Base-by-base conservation (phyloP, 2,329 filamentous ascomycete species). In the Rhynchosporium graminicola region DNA sequence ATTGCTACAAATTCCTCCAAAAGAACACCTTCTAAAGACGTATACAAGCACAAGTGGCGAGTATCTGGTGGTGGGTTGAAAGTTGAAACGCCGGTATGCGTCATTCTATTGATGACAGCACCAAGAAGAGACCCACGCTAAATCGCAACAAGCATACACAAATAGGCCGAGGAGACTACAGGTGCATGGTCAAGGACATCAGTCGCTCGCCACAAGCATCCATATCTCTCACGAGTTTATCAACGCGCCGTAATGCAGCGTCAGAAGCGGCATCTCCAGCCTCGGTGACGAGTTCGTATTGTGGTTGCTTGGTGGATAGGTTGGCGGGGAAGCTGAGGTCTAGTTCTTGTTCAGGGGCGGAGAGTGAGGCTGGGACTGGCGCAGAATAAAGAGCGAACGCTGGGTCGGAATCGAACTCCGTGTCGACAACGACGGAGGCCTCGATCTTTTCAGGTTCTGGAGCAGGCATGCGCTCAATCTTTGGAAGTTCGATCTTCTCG, bases 271-370 rank as follows among this genome's bases (percentile, higher is more conserved):
- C 72, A 58, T 83, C 73, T 57, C 82, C 80, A 59, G 83, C 80
- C 63, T 83, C 78, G 60, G 89, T 82, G 36, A 90, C 78, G n/a
- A 92, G 80, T 67, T 89, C 84, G 69, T 84, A 85, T 55, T 83
- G 81, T 13, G 83, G 78, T 2, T 82, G 77, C 80, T 93, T 93
- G 1, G 83, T 73, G 64, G 82, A 78, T 63, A 90, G 77, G 43
- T 82, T 82, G 52, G 81, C 82, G 51, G 84, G 81, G 58, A 81
- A 73, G 12, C 80, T 80, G 20, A 77, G 76, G 61, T 82, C 77
- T 31, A 81, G 63, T 63, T 81, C 77, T 48, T 74, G 56, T 15
- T 74, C 68, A 31, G 73, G 68, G n/a, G 51, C 47, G 58, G 56
- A 45, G 51, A 8, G 40, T 28, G 72, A 62, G 2, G 70, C 33